Conservation (phyloP, 129 eudicot genomes). For the Centrapalus pauciflorus region DNA sequence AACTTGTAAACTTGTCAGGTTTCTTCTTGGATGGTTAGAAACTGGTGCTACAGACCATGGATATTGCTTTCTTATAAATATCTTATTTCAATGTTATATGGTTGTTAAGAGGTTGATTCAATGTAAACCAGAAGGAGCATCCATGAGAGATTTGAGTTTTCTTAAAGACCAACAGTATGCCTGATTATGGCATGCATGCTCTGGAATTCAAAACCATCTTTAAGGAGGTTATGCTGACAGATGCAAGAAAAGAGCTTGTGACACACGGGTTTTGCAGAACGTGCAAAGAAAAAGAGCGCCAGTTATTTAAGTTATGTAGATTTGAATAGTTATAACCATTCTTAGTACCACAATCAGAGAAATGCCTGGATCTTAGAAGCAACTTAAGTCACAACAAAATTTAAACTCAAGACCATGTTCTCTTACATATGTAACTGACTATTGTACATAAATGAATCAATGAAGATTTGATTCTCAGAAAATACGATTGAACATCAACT, state of each 20-base stretch:
- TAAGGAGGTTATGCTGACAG: not conserved
- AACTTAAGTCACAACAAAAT: too few relatives aligned
- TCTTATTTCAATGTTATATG: too few relatives aligned
- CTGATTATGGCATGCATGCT: not conserved
- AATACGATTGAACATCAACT: not conserved
- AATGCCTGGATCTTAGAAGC: too few relatives aligned
- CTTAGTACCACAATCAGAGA: too few relatives aligned
- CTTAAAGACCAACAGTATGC: too few relatives aligned
- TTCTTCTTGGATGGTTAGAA: not conserved
- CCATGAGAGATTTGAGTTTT: too few relatives aligned
- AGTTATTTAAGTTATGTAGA: not conserved
- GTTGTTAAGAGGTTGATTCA: too few relatives aligned
- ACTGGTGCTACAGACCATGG: too few relatives aligned
- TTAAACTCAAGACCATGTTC: not conserved
- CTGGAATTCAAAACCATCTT: not conserved
- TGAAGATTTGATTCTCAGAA: not conserved
- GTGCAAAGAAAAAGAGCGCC: too few relatives aligned
- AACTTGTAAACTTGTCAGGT: not conserved
- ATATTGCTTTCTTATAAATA: not conserved
- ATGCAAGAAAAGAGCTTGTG: slow-evolving; percentile 1
- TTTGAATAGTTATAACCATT: not conserved
- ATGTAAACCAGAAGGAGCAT: too few relatives aligned
- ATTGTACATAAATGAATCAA: not conserved
- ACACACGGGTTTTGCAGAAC: too few relatives aligned
- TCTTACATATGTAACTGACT: not conserved